phyloP scores from a whole-genome alignment of 169 alveolate genomes.

The Eimeria sp. region DNA sequence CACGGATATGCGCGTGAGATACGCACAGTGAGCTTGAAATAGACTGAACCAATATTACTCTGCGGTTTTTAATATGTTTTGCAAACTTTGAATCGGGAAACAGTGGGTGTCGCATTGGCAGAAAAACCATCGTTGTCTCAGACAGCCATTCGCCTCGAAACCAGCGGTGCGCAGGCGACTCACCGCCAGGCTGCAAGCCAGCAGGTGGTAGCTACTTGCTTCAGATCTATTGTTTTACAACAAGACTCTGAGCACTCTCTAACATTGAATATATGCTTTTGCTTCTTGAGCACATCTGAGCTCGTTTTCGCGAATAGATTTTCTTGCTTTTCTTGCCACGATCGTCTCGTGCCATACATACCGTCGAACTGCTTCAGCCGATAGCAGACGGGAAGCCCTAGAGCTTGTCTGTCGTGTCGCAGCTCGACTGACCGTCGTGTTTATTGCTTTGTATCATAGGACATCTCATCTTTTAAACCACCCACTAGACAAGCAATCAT shows the following conservation, averaged over 20 bases:
- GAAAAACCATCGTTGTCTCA: not conserved
- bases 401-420: not conserved
- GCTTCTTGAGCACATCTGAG: not conserved
- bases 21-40: not conserved
- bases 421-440: not conserved
- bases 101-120: not conserved
- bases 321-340: not conserved
- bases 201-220: not conserved
- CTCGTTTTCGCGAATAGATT: not conserved
- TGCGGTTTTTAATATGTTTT: not conserved
- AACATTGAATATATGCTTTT: not conserved
- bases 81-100: not conserved
- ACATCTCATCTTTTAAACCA: not conserved
- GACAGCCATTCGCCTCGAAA: not conserved
- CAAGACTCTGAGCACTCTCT: not conserved
- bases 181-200: not conserved
- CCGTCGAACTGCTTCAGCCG: not conserved
- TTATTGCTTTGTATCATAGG: not conserved
- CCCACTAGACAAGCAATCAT: not conserved
- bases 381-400: not conserved
- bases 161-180: not conserved
- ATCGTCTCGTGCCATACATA: not conserved
- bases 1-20: not conserved
- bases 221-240: conserved; percentile 13
- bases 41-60: not conserved